Conservation (phyloP, 2,329 filamentous ascomycete species). For the Epichloe coenophiala region DNA sequence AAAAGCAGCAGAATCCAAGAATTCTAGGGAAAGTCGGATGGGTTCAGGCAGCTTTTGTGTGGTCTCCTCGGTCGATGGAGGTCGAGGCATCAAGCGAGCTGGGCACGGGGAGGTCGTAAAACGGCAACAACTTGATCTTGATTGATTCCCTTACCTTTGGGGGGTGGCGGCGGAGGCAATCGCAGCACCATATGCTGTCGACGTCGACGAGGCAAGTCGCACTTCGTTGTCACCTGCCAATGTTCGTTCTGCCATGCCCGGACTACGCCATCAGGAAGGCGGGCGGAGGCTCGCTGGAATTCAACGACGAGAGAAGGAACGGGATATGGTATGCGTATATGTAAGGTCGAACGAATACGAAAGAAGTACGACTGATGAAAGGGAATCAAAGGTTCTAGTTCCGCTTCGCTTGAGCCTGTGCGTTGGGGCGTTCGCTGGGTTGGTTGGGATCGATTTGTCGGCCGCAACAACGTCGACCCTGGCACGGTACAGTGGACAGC, state of each 20-base stretch:
- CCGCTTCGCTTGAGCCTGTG: background rate
- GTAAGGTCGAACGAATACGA: background rate
- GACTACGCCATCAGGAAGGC: slow-evolving; percentile 51
- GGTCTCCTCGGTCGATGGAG: background rate
- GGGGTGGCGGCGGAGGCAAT: slow-evolving; percentile 13
- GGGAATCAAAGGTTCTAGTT: background rate
- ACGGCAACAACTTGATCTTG: background rate
- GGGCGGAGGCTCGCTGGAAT: slow-evolving; percentile 17
- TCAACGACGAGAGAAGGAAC: slow-evolving; percentile 6
- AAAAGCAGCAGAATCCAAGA: background rate
- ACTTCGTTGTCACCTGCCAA: slow-evolving; percentile 40
- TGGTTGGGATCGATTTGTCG: background rate
- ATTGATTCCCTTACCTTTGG: slow-evolving; percentile 11
- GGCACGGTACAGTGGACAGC: background rate
- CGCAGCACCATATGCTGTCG: slow-evolving; percentile 18
- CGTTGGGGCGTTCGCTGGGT: slow-evolving; percentile 1
- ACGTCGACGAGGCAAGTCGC: slow-evolving; percentile 33
- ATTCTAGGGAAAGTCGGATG: background rate
- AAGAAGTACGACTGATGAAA: background rate
- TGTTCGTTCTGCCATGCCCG: slow-evolving; percentile 51
- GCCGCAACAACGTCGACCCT: background rate
- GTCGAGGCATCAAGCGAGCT: slow-evolving; percentile 1
- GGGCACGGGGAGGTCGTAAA: background rate
- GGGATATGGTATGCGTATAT: background rate
- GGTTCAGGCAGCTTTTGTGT: background rate